Evolutionary conservation across 192 early-diverging fungal species (phyloP), one percentile per base, ranked within the genome.

Genomic region (Lunasporangiospora selenospora): DNA sequence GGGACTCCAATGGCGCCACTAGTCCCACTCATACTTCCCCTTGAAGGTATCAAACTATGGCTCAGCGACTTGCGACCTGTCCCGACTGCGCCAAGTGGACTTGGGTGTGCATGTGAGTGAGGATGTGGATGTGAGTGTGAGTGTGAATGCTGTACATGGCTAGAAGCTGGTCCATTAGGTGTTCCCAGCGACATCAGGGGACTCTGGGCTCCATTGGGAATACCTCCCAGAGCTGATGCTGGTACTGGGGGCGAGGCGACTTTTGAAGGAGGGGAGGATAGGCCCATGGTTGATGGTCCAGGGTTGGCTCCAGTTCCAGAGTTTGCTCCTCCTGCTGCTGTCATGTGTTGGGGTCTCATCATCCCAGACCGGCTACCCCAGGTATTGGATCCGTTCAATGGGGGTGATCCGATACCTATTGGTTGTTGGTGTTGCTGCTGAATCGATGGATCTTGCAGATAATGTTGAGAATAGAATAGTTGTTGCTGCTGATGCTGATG

Each of bases 11-110:
- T 10, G 19, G 34, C 51, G 4, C 53, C 40, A 43, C 24, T 56
- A 3, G 12, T 37, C 0, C 48, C 48, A 53, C 60, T 41, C 11
- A 67, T 63, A 19, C 49, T 51, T 23, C 56, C 40, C 15, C 50
- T 39, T n/a, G 33, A 40, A 16, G 45, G 52, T 10, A 51, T 23
- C 52, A 64, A 55, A n/a, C 53, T 2, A 43, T 67, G 65, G 43
- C 65, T 60, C 33, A 67, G 41, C 15, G 65, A 67, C 36, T 67
- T 67, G 13, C 65, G 31, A 12, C 65, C 57, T 10, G 65, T 53
- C 2, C 65, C 65, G 12, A 67, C 65, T 0, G 49, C 18, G 16
- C 65, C 65, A 45, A 58, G 26, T 5, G 49, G 32, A 11, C 38
- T 33, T 50, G 21, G 41, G 50, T 38, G 54, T 32, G 13, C 8